phyloP scores from a whole-genome alignment of 495 filamentous ascomycete species.

The Lentithecium fluviatile region DNA sequence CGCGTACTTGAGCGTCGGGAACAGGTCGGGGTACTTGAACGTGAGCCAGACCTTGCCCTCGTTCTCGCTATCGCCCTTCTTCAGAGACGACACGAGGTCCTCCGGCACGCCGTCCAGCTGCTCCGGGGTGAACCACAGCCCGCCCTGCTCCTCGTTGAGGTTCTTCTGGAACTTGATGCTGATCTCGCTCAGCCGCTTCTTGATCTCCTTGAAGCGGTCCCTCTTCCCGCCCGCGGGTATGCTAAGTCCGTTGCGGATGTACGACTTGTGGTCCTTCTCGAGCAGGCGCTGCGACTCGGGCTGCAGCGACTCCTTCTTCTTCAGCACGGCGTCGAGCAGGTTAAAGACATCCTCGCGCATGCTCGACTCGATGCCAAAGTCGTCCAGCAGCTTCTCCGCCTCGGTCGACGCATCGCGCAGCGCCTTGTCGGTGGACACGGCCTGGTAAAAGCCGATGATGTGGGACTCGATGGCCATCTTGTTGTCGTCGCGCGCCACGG shows the following conservation, averaged over 20 bases:
- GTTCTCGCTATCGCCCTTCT: slow-evolving; percentile 50
- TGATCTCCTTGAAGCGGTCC: slow-evolving; percentile 70
- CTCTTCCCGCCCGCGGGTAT: slow-evolving; percentile 61
- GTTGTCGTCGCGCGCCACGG: slow-evolving; percentile 51
- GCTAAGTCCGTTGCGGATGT: slow-evolving; percentile 62
- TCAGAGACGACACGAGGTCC: slow-evolving; percentile 54
- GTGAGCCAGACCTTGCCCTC: slow-evolving; percentile 63
- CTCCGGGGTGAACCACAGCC: slow-evolving; percentile 62
- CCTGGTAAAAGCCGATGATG: slow-evolving; percentile 52
- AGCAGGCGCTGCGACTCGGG: slow-evolving; percentile 62
- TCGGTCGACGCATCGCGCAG: slow-evolving; percentile 63
- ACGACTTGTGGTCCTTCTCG: slow-evolving; percentile 68
- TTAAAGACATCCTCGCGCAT: slow-evolving; percentile 70
- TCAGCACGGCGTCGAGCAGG: slow-evolving; percentile 60
- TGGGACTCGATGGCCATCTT: slow-evolving; percentile 43
- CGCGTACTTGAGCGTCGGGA: slow-evolving; percentile 64
- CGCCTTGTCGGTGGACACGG: slow-evolving; percentile 44
- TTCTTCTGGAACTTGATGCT: slow-evolving; percentile 68
- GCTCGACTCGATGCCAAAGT: slow-evolving; percentile 62
- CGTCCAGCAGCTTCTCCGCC: slow-evolving; percentile 65
- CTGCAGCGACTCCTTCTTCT: slow-evolving; percentile 60
- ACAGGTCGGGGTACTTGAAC: slow-evolving; percentile 70
- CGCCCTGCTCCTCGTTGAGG: slow-evolving; percentile 67
- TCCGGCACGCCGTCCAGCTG: slow-evolving; percentile 64
- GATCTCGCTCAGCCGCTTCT: slow-evolving; percentile 65